Conservation (phyloP, 495 filamentous ascomycete species). For the Aspergillus sparsus region DNA sequence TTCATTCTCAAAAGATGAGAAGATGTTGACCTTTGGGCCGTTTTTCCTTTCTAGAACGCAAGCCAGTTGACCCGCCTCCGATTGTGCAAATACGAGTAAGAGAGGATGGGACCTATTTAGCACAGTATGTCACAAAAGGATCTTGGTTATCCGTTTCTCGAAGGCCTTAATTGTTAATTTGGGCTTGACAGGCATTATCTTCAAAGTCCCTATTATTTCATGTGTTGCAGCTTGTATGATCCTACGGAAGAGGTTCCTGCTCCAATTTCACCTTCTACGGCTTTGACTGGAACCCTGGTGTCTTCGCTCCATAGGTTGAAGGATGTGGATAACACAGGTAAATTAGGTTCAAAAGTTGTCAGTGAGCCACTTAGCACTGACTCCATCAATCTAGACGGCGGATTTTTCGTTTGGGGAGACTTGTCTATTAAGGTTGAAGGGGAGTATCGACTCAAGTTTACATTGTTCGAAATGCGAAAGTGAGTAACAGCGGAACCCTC, state of each 20-base stretch:
- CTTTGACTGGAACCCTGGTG: slow-evolving; percentile 77
- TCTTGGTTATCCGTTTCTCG: neutral
- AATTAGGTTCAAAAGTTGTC: slow-evolving; percentile 22
- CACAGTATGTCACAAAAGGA: slow-evolving; percentile 56
- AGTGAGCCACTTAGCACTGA: slow-evolving; percentile 19
- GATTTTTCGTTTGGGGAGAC: slow-evolving; percentile 97
- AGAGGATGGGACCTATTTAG: slow-evolving; percentile 65
- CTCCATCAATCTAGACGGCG: slow-evolving; percentile 61
- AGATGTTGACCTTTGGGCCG: slow-evolving; percentile 19
- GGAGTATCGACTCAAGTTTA: slow-evolving; percentile 77
- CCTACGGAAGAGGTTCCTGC: slow-evolving; percentile 60
- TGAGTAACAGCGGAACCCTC: slow-evolving; percentile 36
- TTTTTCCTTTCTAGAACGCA: slow-evolving; percentile 64
- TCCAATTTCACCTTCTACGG: slow-evolving; percentile 50
- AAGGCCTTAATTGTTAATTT: slow-evolving; percentile 7
- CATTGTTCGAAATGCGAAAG: slow-evolving; percentile 81
- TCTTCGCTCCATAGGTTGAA: slow-evolving; percentile 94
- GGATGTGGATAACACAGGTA: slow-evolving; percentile 81
- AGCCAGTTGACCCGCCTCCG: slow-evolving; percentile 93
- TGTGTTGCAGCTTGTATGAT: slow-evolving; percentile 71
- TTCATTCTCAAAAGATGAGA: slow-evolving; percentile 5
- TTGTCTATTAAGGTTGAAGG: slow-evolving; percentile 84
- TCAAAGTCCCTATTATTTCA: slow-evolving; percentile 79
- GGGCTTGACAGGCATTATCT: slow-evolving; percentile 60
- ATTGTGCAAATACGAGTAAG: slow-evolving; percentile 81